These are phyloP conservation scores for Trichophyton verrucosum DNA, from an alignment of 2,329 filamentous ascomycete species.

Conservation along the genomic window DNA sequence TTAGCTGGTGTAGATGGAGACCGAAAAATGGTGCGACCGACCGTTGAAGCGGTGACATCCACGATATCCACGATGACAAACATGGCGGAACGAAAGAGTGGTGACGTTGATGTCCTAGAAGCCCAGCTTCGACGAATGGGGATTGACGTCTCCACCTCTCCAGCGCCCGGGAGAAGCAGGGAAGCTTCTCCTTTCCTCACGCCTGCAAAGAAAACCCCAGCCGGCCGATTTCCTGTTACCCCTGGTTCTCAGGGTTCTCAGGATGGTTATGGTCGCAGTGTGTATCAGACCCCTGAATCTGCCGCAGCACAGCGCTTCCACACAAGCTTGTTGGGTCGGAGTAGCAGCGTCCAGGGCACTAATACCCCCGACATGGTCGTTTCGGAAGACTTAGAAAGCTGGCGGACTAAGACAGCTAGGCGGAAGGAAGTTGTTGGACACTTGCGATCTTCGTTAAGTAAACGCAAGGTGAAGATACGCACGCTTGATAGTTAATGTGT, in stretches of 20 bases:
- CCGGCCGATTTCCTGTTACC: constrained; percentile 22
- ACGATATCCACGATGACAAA: constrained; percentile 87
- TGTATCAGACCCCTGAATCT: constrained; percentile 33
- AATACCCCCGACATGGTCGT: constrained; percentile 19
- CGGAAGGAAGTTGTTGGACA: constrained; percentile 25
- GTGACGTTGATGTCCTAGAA: constrained; percentile 82
- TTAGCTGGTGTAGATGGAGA: constrained; percentile 37
- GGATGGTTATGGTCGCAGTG: constrained; percentile 21
- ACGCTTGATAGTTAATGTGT: constrained; percentile 23
- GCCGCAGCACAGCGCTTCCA: constrained; percentile 13
- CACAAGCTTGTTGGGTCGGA: constrained; percentile 24
- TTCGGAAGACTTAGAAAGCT: constrained; percentile 22
- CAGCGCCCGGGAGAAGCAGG: constrained; percentile 2
- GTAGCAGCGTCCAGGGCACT: constrained; percentile 24
- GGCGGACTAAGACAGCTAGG: constrained; percentile 27
- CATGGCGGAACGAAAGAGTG: constrained; percentile 83
- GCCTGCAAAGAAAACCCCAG: constrained; percentile 20
- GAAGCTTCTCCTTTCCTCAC: constrained; percentile 30
- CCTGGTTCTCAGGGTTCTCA: constrained; percentile 28
- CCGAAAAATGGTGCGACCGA: constrained; percentile 46
- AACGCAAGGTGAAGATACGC: constrained; percentile 25
- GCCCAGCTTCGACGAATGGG: constrained; percentile 66
- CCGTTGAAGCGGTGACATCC: constrained; percentile 79
- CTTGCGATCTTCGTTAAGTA: constrained; percentile 26
- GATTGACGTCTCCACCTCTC: constrained; percentile 25